Conservation (phyloP, 148 eudicot genomes). For the Camellia lanceoleosa region DNA sequence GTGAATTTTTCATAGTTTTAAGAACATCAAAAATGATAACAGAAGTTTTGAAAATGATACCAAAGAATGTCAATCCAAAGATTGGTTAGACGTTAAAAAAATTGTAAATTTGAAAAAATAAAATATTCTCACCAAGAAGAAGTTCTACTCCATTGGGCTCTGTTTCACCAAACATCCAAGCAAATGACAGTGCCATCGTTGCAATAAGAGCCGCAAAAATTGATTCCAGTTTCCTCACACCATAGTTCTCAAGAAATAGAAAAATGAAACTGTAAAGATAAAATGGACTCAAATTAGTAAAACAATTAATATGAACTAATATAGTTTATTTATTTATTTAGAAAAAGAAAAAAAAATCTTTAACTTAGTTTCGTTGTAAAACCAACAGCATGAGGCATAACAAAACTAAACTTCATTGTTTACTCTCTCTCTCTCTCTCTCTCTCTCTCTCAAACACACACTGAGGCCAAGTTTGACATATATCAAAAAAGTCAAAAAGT, state of each 20-base stretch:
- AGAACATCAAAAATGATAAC: no score
- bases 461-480: no score
- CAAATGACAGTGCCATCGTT: constrained; percentile 81
- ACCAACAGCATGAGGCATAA: neutral
- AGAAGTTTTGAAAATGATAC: no score
- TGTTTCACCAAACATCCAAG: constrained; percentile 98
- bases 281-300: neutral
- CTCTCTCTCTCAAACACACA: neutral
- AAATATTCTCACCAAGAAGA: constrained; percentile 53
- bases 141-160: constrained; percentile 87
- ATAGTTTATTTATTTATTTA: neutral
- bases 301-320: neutral
- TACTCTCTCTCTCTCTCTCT: neutral
- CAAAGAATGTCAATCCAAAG: neutral
- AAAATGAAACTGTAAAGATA: constrained; percentile 64
- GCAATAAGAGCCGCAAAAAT: constrained; percentile 91
- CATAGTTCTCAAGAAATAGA: constrained; percentile 87
- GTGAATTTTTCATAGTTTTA: neutral
- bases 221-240: constrained; percentile 86
- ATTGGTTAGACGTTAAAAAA: neutral
- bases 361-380: neutral
- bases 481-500: no score
- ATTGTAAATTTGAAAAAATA: neutral
- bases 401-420: neutral
- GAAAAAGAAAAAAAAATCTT: neutral